Evolutionary conservation across 345 rosid species (phyloP).

Genomic region (Hevea brasiliensis): DNA sequence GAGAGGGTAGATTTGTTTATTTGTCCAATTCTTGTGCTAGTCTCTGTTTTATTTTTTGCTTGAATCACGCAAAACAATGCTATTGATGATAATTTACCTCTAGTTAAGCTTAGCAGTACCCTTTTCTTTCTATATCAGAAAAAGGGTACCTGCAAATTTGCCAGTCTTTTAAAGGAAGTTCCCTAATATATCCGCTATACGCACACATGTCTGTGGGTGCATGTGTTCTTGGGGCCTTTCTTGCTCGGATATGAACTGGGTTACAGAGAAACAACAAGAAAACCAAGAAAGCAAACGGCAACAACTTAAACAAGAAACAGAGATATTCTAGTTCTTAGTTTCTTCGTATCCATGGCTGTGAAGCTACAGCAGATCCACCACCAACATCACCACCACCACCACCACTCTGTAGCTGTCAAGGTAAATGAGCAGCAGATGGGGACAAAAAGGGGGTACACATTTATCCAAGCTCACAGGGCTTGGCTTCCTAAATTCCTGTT

Average conservation of each 20-base stretch:
- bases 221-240: conserved; percentile 30
- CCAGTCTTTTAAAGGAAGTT: conserved; percentile 15
- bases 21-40: conserved; percentile 3
- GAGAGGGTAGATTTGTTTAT: conserved; percentile 16
- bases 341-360: conserved; percentile 48
- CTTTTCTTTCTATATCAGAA: conserved; percentile 26
- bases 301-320: conserved; percentile 6
- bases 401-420: conserved; percentile 57
- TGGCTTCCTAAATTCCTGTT: conserved; percentile 62
- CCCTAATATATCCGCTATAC: neutral
- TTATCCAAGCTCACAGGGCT: conserved; percentile 62
- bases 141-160: conserved; percentile 23
- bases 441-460: conserved; percentile 62
- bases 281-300: conserved; percentile 18
- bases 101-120: conserved; percentile 25
- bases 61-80: conserved; percentile 54
- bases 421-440: conserved; percentile 56
- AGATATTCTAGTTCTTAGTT: neutral
- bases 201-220: conserved; percentile 12
- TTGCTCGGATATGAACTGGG: conserved; percentile 58
- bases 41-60: conserved; percentile 15
- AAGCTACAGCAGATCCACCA: conserved; percentile 54
- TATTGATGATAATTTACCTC: conserved; percentile 31
- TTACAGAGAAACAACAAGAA: conserved; percentile 29
- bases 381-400: conserved; percentile 14